These are phyloP conservation scores for Xylaria sp. DNA, from an alignment of 2,329 filamentous ascomycete genomes.

Conservation along the genomic window DNA sequence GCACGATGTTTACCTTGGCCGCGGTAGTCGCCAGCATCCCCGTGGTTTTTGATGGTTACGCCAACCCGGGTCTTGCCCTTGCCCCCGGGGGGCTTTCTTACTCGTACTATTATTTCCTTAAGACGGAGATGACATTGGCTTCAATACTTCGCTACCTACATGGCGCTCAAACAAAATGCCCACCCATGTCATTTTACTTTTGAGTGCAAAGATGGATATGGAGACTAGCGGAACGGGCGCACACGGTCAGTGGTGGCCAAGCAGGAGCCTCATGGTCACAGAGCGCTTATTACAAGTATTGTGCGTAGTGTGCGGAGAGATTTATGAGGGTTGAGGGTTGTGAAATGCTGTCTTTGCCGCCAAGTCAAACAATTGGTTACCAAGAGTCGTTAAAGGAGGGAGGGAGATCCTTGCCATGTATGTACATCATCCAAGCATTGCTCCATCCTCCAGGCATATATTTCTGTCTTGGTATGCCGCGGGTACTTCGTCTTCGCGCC, in stretches of 20 bases:
- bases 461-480: background rate
- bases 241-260: constrained; percentile 1
- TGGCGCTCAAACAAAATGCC: background rate
- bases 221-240: background rate
- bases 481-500: background rate
- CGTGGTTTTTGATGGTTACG: too few species aligned
- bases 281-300: constrained; percentile 6
- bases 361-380: constrained; percentile 27
- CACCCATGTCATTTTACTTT: constrained; percentile 6
- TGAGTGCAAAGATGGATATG: background rate
- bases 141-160: background rate
- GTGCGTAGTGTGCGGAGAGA: constrained; percentile 9
- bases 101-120: background rate
- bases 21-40: too few species aligned
- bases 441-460: background rate
- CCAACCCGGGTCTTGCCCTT: too few species aligned
- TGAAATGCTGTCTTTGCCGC: constrained; percentile 16
- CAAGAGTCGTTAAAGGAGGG: background rate
- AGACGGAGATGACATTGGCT: background rate
- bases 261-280: constrained; percentile 14
- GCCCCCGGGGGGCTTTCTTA: background rate
- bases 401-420: background rate
- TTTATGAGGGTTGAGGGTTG: background rate
- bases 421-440: background rate
- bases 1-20: too few species aligned